These are phyloP conservation scores for Coelastrella sp. DNA, from an alignment of 139 green algal species.

Conservation along the genomic window DNA sequence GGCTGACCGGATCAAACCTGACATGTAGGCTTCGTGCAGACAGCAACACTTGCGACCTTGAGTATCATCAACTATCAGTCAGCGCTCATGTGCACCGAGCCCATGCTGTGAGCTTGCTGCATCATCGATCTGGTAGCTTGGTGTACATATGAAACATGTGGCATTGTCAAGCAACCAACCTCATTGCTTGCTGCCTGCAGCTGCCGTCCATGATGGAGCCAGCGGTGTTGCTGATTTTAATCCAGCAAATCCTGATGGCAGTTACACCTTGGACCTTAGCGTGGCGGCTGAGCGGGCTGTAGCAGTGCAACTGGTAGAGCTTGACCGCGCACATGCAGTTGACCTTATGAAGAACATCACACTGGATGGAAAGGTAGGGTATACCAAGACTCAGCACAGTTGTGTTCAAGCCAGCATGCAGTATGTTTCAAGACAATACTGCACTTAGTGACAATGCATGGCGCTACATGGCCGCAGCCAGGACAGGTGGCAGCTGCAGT, in stretches of 20 bases:
- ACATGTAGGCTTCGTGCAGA: too few relatives aligned
- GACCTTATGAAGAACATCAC: conserved; percentile 69
- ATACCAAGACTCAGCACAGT: too few relatives aligned
- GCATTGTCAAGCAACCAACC: too few relatives aligned
- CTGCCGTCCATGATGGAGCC: conserved; percentile 28
- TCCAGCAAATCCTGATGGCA: conserved; percentile 73
- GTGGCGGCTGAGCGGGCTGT: conserved; percentile 60
- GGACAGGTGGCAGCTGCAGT: too few relatives aligned
- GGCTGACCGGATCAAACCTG: conserved; percentile 60
- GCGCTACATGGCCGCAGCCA: too few relatives aligned
- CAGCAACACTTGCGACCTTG: too few relatives aligned
- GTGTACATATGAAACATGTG: too few relatives aligned
- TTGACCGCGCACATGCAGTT: conserved; percentile 45
- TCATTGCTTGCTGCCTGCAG: not conserved
- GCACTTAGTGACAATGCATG: too few relatives aligned
- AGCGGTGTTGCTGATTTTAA: conserved; percentile 66
- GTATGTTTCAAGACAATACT: not conserved
- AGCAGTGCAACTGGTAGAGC: conserved; percentile 65
- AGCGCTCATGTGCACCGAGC: too few relatives aligned
- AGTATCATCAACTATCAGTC: too few relatives aligned
- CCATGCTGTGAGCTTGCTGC: too few relatives aligned
- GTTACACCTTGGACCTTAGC: conserved; percentile 65
- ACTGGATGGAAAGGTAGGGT: conserved; percentile 52
- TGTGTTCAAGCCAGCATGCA: not conserved
- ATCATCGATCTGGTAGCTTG: too few relatives aligned